These are phyloP conservation scores for Rhodotorula mucilaginosa DNA, from an alignment of 1,284 basidiomycete species.

Conservation along the genomic window DNA sequence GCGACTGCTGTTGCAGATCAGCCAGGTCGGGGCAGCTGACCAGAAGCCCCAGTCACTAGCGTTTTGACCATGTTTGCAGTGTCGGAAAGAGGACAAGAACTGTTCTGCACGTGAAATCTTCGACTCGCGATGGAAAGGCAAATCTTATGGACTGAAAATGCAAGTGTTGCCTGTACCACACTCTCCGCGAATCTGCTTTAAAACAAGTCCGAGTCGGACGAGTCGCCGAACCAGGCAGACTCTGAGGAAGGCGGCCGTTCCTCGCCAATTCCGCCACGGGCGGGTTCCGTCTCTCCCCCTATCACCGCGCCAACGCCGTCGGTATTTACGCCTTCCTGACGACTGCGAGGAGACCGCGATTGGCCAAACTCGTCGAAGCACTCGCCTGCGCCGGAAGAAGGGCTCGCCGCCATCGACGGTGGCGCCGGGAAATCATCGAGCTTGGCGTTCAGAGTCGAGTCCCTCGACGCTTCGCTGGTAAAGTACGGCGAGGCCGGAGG, in stretches of 20 bases:
- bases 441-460: not conserved
- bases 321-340: no score
- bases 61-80: not conserved
- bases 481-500: not conserved
- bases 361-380: not conserved
- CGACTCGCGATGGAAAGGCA: not conserved
- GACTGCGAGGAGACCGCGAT: not conserved
- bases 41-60: constrained; percentile 34
- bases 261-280: not conserved
- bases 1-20: not conserved
- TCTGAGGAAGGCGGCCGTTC: not conserved
- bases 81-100: not conserved
- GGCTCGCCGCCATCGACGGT: not conserved
- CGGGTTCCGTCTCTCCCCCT: not conserved
- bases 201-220: not conserved
- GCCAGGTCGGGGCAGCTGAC: constrained; percentile 4
- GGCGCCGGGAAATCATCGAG: constrained; percentile 17
- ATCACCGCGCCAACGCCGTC: not conserved
- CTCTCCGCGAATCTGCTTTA: not conserved
- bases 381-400: not conserved
- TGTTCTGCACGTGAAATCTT: not conserved
- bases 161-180: no score
- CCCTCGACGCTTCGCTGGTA: not conserved
- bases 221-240: not conserved
- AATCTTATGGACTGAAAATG: no score